Conservation (phyloP, 306 rosid genomes). For the Ziziphus jujuba region DNA sequence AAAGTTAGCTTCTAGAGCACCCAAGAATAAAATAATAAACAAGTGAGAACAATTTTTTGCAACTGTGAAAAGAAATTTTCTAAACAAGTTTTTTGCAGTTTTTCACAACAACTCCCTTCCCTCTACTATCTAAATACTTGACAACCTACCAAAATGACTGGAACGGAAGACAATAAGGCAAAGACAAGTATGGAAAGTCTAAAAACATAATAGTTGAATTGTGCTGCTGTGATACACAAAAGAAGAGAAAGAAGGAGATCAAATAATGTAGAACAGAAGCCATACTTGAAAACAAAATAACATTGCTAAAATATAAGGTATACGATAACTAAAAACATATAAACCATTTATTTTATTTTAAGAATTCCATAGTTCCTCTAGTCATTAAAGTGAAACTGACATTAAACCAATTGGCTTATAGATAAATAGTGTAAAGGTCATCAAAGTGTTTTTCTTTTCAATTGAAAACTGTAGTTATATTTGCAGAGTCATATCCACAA, state of each 20-base stretch:
- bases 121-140: slow-evolving; percentile 54
- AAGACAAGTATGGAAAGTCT: neutral
- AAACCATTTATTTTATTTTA: too few relatives aligned
- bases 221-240: neutral
- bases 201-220: neutral
- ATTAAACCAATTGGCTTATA: too few relatives aligned
- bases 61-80: slow-evolving; percentile 10
- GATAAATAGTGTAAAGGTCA: too few relatives aligned
- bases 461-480: too few relatives aligned
- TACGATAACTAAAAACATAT: too few relatives aligned
- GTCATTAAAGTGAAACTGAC: too few relatives aligned
- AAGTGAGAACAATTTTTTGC: slow-evolving; percentile 17
- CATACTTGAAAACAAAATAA: neutral
- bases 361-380: too few relatives aligned
- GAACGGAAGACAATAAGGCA: slow-evolving; percentile 26
- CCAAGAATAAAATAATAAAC: slow-evolving; percentile 36
- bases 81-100: slow-evolving; percentile 19
- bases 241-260: neutral
- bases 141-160: slow-evolving; percentile 97
- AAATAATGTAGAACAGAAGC: neutral
- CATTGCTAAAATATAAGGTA: neutral
- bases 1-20: slow-evolving; percentile 85
- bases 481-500: too few relatives aligned
- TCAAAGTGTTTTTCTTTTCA: too few relatives aligned
- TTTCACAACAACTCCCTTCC: slow-evolving; percentile 88